Percentiles rank a stretch among this genome's conserved stretches.
These are phyloP conservation scores for Zymoseptoria brevis DNA, from an alignment of 2,329 filamentous ascomycete species.

Conservation along the genomic window DNA sequence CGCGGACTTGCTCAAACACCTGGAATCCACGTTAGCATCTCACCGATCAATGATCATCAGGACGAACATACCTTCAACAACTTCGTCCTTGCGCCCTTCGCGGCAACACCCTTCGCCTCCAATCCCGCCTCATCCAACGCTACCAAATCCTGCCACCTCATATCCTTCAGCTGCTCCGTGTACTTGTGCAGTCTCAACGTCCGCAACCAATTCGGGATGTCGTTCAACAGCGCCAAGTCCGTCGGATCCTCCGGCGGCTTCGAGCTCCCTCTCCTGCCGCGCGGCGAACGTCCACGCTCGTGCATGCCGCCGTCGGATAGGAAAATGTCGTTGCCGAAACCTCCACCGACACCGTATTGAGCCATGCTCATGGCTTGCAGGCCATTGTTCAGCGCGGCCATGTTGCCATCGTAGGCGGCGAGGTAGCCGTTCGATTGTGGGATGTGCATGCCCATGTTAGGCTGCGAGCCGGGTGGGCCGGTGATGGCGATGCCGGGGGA, in stretches of 20 bases:
- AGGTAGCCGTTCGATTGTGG: constrained; percentile 94
- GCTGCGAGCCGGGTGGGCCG: constrained; percentile 46
- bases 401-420: constrained; percentile 67
- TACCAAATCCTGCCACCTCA: constrained; percentile 91
- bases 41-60: background rate
- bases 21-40: constrained; percentile 33
- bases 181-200: constrained; percentile 96
- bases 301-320: constrained; percentile 91
- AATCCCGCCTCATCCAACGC: constrained; percentile 88
- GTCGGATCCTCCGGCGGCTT: constrained; percentile 98
- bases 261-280: constrained; percentile 84
- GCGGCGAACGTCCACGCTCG: constrained; percentile 79
- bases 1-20: constrained; percentile 92
- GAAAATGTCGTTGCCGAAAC: constrained; percentile 75
- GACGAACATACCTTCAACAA: constrained; percentile 77
- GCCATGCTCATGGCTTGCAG: constrained; percentile 61
- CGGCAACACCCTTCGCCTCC: constrained; percentile 89
- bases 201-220: constrained; percentile 92
- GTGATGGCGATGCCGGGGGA: constrained; percentile 85
- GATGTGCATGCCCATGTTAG: constrained; percentile 58
- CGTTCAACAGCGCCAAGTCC: constrained; percentile 78
- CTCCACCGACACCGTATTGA: constrained; percentile 50
- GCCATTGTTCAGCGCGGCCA: constrained; percentile 52
- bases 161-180: constrained; percentile 93
- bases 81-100: constrained; percentile 87